phyloP scores from a whole-genome alignment of 1,284 basidiomycete genomes.

The Abortiporus biennis region DNA sequence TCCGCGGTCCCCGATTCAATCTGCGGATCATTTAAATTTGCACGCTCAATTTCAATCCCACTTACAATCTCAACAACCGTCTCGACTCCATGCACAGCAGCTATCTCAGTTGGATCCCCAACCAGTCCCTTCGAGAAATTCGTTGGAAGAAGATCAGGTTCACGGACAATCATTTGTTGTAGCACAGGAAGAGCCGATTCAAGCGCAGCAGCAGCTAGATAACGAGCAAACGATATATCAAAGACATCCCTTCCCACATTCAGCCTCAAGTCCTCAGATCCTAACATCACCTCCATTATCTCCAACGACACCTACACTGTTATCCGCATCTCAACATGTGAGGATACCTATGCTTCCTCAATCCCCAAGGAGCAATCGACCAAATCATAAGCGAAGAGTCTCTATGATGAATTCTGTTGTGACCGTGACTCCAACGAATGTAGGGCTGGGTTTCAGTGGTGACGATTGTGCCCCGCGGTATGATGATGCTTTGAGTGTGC shows the following conservation, averaged over 20 bases:
- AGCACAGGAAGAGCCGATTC: too few relatives aligned
- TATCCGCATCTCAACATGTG: background rate
- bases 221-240: slow-evolving; percentile 11
- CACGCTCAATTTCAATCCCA: background rate
- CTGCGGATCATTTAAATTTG: background rate
- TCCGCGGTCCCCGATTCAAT: slow-evolving; percentile 1
- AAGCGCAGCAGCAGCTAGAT: too few relatives aligned
- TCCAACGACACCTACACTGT: slow-evolving; percentile 3
- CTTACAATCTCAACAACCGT: slow-evolving; percentile 4
- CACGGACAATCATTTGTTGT: too few relatives aligned
- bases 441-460: too few relatives aligned
- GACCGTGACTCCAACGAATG: too few relatives aligned
- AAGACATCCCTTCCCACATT: slow-evolving; percentile 23
- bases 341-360: too few relatives aligned
- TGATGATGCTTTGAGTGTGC: too few relatives aligned
- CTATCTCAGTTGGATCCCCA: background rate
- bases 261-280: slow-evolving; percentile 20
- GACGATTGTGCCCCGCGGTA: too few relatives aligned
- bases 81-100: background rate
- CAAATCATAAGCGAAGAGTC: too few relatives aligned
- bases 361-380: too few relatives aligned
- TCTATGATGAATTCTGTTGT: too few relatives aligned
- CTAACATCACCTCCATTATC: slow-evolving; percentile 6
- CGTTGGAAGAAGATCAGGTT: too few relatives aligned
- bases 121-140: background rate